Evolutionary conservation across 1,139 yeast species (phyloP), one percentile per base, ranked within the genome.

Genomic region (Diutina scorzettiae): DNA sequence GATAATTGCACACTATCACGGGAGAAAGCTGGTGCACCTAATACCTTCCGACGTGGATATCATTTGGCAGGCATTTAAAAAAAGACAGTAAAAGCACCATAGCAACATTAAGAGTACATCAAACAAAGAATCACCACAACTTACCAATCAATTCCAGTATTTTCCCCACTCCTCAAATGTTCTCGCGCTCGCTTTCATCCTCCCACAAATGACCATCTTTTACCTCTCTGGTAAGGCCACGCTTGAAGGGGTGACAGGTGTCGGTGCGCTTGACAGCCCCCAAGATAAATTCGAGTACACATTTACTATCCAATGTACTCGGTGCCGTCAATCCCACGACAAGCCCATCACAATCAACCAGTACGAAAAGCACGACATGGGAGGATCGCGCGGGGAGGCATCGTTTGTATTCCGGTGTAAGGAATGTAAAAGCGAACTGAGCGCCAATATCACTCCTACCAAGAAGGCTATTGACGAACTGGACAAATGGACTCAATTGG

Each of bases 321-420:
- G 74, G 39, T 91, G 98, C 61, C 74, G 89, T 49, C 94, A 85
- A 47, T 61, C 59, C 9, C 95, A 87, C 56, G 75, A 74, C 29
- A 85, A 87, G 52, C 76, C 77, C n/a, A 73, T 87, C 25, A 69
- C 75, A 20, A 77, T 87, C 56, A 84, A 83, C 58, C 63, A 74
- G 48, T 79, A 64, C 57, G 89, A 64, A 59, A 54, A 57, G 32
- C 73, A 76, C 55, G 83, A 81, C 33, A 71, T 83, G 33, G 58
- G 72, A 1, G 89, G 87, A 0, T 76, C 93, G 37, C 71, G 80
- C 47, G 96, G 96, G 14, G 86, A 78, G 47, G 94, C 95, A 11
- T 83, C 81, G 50, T 85, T 87, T 56, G 80, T 82, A 2, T 80
- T 83, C 69, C 73, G 78, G 50, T 91, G 98, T 57, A 71, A 72